These are phyloP conservation scores for Leptographium radiaticola DNA, from an alignment of 2,329 filamentous ascomycete genomes.

Conservation along the genomic window DNA sequence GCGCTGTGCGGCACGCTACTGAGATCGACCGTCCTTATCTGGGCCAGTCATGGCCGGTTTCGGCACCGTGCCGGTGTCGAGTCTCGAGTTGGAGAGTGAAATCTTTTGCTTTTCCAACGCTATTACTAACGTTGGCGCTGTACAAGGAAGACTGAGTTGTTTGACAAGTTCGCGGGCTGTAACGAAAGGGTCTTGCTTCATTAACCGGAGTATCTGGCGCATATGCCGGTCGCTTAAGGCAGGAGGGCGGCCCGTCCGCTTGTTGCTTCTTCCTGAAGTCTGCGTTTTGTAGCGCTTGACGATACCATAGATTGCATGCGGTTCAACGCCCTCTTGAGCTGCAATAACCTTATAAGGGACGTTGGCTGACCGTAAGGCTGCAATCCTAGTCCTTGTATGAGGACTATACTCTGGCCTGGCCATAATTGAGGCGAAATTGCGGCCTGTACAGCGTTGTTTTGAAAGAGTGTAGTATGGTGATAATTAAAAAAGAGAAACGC, in stretches of 20 bases:
- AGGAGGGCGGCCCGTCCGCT: too few relatives aligned
- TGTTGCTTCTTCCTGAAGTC: too few relatives aligned
- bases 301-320: background rate
- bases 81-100: background rate
- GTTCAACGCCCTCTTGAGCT: background rate
- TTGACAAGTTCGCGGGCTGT: too few relatives aligned
- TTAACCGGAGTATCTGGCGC: too few relatives aligned
- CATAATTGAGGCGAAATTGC: background rate
- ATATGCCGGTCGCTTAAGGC: too few relatives aligned
- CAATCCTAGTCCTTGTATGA: background rate
- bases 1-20: constrained; percentile 36
- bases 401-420: background rate
- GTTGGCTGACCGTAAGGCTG: background rate
- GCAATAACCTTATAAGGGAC: background rate
- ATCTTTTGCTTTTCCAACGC: too few relatives aligned
- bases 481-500: too few relatives aligned
- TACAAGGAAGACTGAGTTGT: background rate
- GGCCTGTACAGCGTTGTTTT: too few relatives aligned
- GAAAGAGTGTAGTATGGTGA: too few relatives aligned
- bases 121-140: too few relatives aligned
- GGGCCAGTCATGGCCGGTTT: constrained; percentile 19
- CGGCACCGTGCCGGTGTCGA: background rate
- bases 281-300: background rate
- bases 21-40: constrained; percentile 37
- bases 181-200: too few relatives aligned